Evolutionary conservation across 2,329 filamentous ascomycete species (phyloP).

Genomic region (Venturia pyrina): DNA sequence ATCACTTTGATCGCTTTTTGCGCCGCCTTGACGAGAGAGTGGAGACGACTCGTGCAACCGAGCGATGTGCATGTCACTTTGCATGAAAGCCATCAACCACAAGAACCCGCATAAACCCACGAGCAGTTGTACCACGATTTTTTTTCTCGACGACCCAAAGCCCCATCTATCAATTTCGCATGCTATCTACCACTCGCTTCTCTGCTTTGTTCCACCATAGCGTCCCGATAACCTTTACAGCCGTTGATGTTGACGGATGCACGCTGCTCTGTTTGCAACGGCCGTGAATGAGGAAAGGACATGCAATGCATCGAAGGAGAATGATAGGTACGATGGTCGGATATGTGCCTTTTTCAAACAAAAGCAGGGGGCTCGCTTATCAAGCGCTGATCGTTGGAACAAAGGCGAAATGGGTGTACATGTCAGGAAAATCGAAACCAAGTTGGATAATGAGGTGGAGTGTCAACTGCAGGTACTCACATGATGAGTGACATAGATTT

Average conservation of each 20-base stretch:
- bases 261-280: too few species aligned
- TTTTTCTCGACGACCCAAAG: too few species aligned
- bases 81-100: too few species aligned
- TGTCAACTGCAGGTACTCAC: not conserved
- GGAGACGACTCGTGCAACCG: not conserved
- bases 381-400: not conserved
- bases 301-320: not conserved
- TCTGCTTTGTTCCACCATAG: too few species aligned
- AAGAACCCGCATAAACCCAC: too few species aligned
- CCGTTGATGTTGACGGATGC: too few species aligned
- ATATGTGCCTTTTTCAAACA: not conserved
- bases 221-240: too few species aligned
- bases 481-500: not conserved
- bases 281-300: not conserved
- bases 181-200: too few species aligned
- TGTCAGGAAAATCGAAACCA: not conserved
- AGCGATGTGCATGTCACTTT: not conserved
- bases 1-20: not conserved
- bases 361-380: not conserved
- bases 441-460: not conserved
- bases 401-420: not conserved
- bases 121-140: too few species aligned
- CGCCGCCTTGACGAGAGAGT: not conserved
- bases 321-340: slow-evolving; percentile 1
- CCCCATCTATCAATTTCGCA: too few species aligned